Evolutionary conservation across 1,284 basidiomycete species (phyloP).

Genomic region (Sutorius eximius): DNA sequence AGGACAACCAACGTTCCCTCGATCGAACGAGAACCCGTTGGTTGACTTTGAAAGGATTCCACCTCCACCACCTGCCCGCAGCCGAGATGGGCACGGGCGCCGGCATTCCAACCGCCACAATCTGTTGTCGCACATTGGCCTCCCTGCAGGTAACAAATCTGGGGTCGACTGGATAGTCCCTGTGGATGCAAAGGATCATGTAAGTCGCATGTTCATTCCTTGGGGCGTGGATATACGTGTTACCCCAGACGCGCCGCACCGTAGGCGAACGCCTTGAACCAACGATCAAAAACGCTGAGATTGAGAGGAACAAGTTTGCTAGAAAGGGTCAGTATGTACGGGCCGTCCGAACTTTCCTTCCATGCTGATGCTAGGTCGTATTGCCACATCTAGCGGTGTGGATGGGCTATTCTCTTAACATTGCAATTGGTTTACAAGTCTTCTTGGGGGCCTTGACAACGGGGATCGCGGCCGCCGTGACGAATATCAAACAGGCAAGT

Average conservation of each 20-base stretch:
- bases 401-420: constrained; percentile 54
- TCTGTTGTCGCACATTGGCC: not conserved
- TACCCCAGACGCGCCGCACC: constrained; percentile 31
- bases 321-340: constrained; percentile 31
- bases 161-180: constrained; percentile 33
- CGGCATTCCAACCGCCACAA: constrained; percentile 9
- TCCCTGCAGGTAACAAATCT: not conserved
- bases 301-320: constrained; percentile 43
- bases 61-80: constrained; percentile 3
- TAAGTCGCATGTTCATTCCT: constrained; percentile 3
- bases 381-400: constrained; percentile 39
- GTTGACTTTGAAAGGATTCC: constrained; percentile 11
- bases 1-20: not conserved
- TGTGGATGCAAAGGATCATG: constrained; percentile 21
- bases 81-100: constrained; percentile 19
- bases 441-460: constrained; percentile 68
- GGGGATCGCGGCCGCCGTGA: constrained; percentile 53
- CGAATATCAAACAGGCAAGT: constrained; percentile 38
- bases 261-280: constrained; percentile 46
- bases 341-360: not conserved
- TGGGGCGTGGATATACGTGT: not conserved
- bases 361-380: constrained; percentile 4
- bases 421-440: constrained; percentile 57
- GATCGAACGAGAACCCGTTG: constrained; percentile 8
- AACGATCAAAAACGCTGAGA: constrained; percentile 42